Base-by-base conservation (phyloP, 257 asterid species). In the Solanum gracilifrons region DNA sequence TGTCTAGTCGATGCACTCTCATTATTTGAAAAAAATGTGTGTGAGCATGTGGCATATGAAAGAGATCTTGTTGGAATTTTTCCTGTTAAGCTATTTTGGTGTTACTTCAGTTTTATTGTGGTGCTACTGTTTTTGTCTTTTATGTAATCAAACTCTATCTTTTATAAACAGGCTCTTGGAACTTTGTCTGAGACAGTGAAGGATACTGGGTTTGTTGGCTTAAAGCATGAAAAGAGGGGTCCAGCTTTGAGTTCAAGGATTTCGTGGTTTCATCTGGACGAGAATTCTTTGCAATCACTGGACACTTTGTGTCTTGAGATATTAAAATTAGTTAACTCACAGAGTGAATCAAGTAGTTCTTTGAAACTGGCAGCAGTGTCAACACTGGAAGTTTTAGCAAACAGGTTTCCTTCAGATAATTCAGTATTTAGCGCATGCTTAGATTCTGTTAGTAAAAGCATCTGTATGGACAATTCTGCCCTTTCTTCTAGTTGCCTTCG, bases 401-500 rank as follows among this genome's bases (percentile, higher is more conserved):
- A 85, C 87, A 92, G 88, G 66, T 92, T 92, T 79, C 94, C 98
- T 75, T 93, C 95, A 76, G 95, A 93, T 80, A 92, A 92, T 89
- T 89, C 90, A 85, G 90, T 90, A 87, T 93, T 92, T 88, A 79
- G 92, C 89, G 85, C n/a, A 89, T 97, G 99, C 91, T 98, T 97
- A 87, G 92, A 90, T 88, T 91, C 96, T 88, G 93, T 96, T 18
- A 88, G 95, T 91, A 92, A 89, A 88, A 93, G 89, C 87, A 95
- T 95, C 86, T 86, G 92, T 88, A 91, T 96, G 2, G 92, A 91
- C 73, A 91, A 94, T 91, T 86, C 92, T 88, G 87, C 93, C 85
- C 91, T 95, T 83, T 94, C 99, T 74, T 93, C 92, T 55, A 92
- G 92, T 82, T 93, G 96, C 86, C 98, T 97, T 85, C 95, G 93